These are phyloP conservation scores for Aspergillus sp. DNA, from an alignment of 2,329 filamentous ascomycete species.

Conservation along the genomic window DNA sequence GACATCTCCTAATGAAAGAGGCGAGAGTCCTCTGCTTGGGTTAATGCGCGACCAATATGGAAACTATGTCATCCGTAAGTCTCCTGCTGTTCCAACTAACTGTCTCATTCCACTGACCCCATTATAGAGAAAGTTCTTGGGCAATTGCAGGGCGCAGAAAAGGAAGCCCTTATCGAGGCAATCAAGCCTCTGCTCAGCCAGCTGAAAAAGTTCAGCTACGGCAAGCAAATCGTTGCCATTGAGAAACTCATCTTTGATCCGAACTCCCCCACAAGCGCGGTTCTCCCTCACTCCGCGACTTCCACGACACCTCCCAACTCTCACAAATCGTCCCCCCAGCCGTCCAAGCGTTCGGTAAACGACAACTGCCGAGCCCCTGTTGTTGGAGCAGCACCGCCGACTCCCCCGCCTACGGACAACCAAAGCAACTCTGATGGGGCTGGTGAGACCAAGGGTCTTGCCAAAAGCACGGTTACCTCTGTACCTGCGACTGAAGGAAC, in stretches of 20 bases:
- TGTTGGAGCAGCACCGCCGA: constrained; percentile 57
- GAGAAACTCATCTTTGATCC: constrained; percentile 51
- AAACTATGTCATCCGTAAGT: constrained; percentile 95
- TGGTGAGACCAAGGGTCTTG: constrained; percentile 31
- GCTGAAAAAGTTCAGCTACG: constrained; percentile 60
- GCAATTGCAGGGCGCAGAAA: constrained; percentile 57
- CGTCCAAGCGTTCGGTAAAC: constrained; percentile 27
- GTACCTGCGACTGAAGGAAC: constrained; percentile 26
- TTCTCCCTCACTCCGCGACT: constrained; percentile 27
- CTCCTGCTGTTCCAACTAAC: background rate
- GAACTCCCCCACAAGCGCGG: constrained; percentile 17
- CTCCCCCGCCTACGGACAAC: constrained; percentile 62
- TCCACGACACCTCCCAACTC: constrained; percentile 35
- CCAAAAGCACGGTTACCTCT: constrained; percentile 29
- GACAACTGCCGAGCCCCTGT: constrained; percentile 41
- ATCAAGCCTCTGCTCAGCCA: constrained; percentile 59
- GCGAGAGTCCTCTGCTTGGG: constrained; percentile 64
- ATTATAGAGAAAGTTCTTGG: constrained; percentile 72
- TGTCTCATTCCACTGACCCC: background rate
- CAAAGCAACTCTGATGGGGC: constrained; percentile 55
- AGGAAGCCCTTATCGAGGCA: constrained; percentile 56
- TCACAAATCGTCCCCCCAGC: constrained; percentile 36
- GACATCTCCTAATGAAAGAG: constrained; percentile 56
- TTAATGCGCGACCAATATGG: constrained; percentile 89
- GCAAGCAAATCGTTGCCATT: constrained; percentile 63